Base-by-base conservation (phyloP, 2,329 filamentous ascomycete species). In the Alternaria angustiovoidea region DNA sequence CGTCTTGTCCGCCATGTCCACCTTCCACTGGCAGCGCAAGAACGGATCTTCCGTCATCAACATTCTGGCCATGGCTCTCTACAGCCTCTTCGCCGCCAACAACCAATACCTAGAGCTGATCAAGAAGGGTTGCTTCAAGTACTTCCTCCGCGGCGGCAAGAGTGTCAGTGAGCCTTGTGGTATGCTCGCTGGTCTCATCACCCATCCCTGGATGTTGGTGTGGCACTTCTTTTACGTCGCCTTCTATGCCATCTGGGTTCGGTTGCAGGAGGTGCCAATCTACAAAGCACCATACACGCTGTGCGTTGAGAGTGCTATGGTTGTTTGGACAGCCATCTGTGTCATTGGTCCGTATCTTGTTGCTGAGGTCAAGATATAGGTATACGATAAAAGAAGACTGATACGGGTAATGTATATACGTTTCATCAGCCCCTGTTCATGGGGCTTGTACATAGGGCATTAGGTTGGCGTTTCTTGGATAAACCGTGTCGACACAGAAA, bases 141-240 rank as follows among this genome's bases (percentile, higher is more conserved):
- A 99, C 81, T 99, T 99, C 82, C 85, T 92, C 75, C 84, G 84
- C 34, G 89, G 89, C 42, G 87, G 89, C 48, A 88, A 88, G 62
- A 88, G 89, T 79, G 86, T 93, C 22, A 88, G 91, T 64, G 93
- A 91, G 34, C 95, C 95, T 3, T 88, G 91, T 46, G 91, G 91
- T 30, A 82, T 99, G 61, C 84, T 99, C 8, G 92, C 88, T 0
- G 95, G 93, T 14, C 85, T 98, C 58, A 89, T 96, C 66, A 86
- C 89, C 51, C 86, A 89, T 54, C 95, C 95, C 0, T 79, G 89
- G 52, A 86, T 93, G 39, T 87, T 99, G 39, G 89, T 95, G 69
- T 91, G 91, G 76, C 95, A 99, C 80, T 99, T 99, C 82, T 99
- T 97, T 81, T 87, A 89, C 28, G 95, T 99, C 32, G 95, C 95